Base-by-base conservation (phyloP, 1,139 yeast genomes). In the Geotrichum phurueaensis region DNA sequence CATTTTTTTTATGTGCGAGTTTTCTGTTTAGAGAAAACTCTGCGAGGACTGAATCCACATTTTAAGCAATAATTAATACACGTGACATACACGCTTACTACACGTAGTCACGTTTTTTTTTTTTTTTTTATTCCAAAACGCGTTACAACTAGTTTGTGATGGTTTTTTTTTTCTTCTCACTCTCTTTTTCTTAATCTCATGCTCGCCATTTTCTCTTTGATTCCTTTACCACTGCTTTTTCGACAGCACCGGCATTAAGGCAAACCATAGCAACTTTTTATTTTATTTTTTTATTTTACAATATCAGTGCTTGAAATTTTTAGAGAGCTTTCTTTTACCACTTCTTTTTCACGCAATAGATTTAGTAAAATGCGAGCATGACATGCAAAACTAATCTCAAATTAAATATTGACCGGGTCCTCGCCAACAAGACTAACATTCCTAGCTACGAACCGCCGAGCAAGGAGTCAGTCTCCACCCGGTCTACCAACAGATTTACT, bases 341-440 rank as follows among this genome's bases (percentile, higher is more conserved):
- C 25, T n/a, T 3, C 2, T 47, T 47, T 47, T 48, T 15, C 29
- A 25, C 29, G 1, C 29, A 25, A 25, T 25, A 25, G 29, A 6
- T 25, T n/a, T 36, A 18, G 3, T 36, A 48, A 47, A 29, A 27
- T 48, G 58, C 55, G 9, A 55, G 58, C 43, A 53, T 57, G 60
- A 52, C 22, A 47, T 53, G 53, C 39, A 57, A 33, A 33, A 52
- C 60, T 10, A 57, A 57, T 36, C 33, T 57, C 48, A 57, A 53
- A 53, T 15, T 47, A n/a, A 53, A 57, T 57, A 29, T 57, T 4
- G 60, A 57, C 22, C 51, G 31, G 33, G 45, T 57, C n/a, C 53
- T 53, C 2, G 33, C 31, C 29, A 51, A 55, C 15, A 43, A 47
- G 13, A 57, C 56, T 13, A 51, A 57, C 23, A 48, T 57, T 9